Conservation (phyloP, 495 filamentous ascomycete species). For the Hypoxylon subgilvum region DNA sequence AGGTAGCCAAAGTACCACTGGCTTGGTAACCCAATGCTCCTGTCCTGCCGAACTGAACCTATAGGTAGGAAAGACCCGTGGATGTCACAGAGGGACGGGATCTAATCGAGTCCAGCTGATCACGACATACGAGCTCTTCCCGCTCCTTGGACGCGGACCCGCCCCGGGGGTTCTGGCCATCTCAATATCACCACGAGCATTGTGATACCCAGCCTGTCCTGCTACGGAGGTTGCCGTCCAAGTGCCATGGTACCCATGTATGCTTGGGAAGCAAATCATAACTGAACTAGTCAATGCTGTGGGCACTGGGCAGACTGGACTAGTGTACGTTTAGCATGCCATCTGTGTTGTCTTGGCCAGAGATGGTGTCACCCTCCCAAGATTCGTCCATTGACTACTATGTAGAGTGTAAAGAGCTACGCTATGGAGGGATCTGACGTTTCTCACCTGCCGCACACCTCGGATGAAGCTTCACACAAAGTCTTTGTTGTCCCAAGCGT, state of each 20-base stretch:
- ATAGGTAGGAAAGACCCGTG: constrained; percentile 12
- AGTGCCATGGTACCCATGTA: constrained; percentile 3
- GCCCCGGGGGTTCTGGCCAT: constrained; percentile 10
- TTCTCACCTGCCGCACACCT: constrained; percentile 17
- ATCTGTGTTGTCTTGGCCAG: constrained; percentile 22
- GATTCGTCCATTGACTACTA: constrained; percentile 9
- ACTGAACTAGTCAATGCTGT: background rate
- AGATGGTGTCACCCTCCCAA: constrained; percentile 13
- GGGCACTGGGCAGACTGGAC: constrained; percentile 4
- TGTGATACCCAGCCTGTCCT: constrained; percentile 18
- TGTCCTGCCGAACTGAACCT: constrained; percentile 1
- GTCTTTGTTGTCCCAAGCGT: background rate
- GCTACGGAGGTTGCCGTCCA: constrained; percentile 31
- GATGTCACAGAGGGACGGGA: constrained; percentile 19
- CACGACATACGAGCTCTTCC: constrained; percentile 19
- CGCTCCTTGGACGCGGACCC: constrained; percentile 12
- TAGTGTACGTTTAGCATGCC: constrained; percentile 31
- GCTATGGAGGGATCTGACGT: constrained; percentile 15
- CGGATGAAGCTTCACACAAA: constrained; percentile 25
- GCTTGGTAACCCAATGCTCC: constrained; percentile 15
- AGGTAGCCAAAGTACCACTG: constrained; percentile 28
- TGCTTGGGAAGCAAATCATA: too few relatives aligned
- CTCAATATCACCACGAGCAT: constrained; percentile 13
- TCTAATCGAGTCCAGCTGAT: constrained; percentile 27
- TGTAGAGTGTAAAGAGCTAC: constrained; percentile 8